These are phyloP conservation scores for Oldenlandia corymbosa DNA, from an alignment of 257 asterid species.

Conservation along the genomic window DNA sequence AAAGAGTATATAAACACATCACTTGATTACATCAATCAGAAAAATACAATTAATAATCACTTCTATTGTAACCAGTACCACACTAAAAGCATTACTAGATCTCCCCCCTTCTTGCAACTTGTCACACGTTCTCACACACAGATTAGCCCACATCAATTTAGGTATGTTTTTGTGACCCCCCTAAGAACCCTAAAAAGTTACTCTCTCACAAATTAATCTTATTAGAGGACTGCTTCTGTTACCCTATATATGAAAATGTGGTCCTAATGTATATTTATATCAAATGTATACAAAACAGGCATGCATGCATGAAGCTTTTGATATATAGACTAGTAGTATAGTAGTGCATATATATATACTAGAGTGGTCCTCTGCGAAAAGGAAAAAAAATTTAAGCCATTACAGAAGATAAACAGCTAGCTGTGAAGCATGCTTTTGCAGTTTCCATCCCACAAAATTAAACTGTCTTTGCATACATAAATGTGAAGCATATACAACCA, in stretches of 20 bases:
- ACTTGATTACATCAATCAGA: not conserved
- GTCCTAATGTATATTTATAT: constrained; percentile 14
- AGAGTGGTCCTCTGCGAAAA: constrained; percentile 29
- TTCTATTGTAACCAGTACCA: too few species aligned
- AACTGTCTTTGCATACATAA: constrained; percentile 12
- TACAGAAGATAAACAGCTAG: not conserved
- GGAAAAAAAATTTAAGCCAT: too few species aligned
- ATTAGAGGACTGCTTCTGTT: too few species aligned
- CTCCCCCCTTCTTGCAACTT: not conserved
- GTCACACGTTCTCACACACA: constrained; percentile 1
- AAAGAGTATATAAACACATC: not conserved
- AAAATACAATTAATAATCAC: not conserved
- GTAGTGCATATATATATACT: too few species aligned
- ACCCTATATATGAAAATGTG: constrained; percentile 15
- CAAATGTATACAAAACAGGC: constrained; percentile 10
- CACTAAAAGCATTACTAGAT: too few species aligned
- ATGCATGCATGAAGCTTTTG: not conserved
- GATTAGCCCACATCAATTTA: not conserved
- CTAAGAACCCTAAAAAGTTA: constrained; percentile 16
- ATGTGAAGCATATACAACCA: not conserved
- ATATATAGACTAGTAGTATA: constrained; percentile 11
- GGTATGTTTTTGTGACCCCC: constrained; percentile 1
- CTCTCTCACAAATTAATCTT: too few species aligned
- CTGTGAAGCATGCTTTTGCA: constrained; percentile 9
- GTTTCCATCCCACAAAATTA: not conserved